phyloP scores from a whole-genome alignment of 2,329 filamentous ascomycete genomes.

The Cryphonectria nitschkei region DNA sequence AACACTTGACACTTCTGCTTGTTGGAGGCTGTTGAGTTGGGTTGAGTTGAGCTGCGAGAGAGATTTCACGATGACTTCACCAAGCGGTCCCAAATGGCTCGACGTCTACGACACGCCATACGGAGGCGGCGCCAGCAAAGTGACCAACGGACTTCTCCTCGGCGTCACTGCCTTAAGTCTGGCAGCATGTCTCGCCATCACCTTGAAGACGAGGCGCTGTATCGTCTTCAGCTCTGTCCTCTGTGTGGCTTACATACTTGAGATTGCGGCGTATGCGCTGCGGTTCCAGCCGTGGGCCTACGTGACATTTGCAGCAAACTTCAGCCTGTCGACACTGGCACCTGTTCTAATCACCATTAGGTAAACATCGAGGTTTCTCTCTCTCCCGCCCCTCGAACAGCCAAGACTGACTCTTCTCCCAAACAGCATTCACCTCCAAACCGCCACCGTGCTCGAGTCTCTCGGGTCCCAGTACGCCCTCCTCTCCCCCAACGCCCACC shows the following conservation, averaged over 20 bases:
- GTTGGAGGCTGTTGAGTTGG: not conserved
- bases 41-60: too few species aligned
- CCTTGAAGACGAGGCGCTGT: conserved; percentile 22
- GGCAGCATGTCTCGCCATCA: conserved; percentile 18
- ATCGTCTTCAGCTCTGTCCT: conserved; percentile 23
- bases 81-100: conserved; percentile 8
- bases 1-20: not conserved
- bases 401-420: not conserved
- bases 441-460: conserved; percentile 34
- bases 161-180: conserved; percentile 21
- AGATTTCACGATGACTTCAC: not conserved
- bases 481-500: conserved; percentile 33
- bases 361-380: conserved; percentile 27
- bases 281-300: conserved; percentile 23
- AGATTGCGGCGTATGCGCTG: conserved; percentile 20
- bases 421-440: conserved; percentile 37
- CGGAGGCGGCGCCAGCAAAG: conserved; percentile 17
- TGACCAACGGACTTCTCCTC: conserved; percentile 23
- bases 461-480: conserved; percentile 38
- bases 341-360: conserved; percentile 36
- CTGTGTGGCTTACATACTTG: conserved; percentile 23
- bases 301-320: conserved; percentile 19
- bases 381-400: not conserved
- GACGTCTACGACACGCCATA: conserved; percentile 26
- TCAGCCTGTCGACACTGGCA: conserved; percentile 33